phyloP scores from a whole-genome alignment of 1,284 basidiomycete genomes.

The Spongiforma sp. region DNA sequence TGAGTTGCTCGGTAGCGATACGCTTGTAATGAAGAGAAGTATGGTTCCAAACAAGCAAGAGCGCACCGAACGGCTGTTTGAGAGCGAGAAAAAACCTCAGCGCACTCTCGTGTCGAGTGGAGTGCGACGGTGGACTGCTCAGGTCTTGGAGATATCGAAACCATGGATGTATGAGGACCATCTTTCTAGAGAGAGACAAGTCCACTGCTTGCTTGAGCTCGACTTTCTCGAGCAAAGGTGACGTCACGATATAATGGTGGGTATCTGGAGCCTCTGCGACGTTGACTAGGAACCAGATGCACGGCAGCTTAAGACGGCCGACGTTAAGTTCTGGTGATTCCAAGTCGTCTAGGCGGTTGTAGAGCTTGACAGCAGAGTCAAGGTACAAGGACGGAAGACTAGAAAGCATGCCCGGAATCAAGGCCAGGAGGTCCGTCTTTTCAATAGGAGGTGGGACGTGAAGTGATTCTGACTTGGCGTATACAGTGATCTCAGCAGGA shows the following conservation, averaged over 20 bases:
- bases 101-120: slow-evolving; percentile 25
- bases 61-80: slow-evolving; percentile 26
- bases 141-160: slow-evolving; percentile 21
- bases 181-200: slow-evolving; percentile 12
- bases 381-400: too few species aligned
- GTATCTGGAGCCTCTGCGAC: slow-evolving; percentile 3
- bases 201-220: slow-evolving; percentile 21
- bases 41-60: slow-evolving; percentile 11
- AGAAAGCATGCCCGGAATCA: slow-evolving; percentile 5
- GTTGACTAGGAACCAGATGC: slow-evolving; percentile 20
- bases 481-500: slow-evolving; percentile 24
- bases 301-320: slow-evolving; percentile 21
- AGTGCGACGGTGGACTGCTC: slow-evolving; percentile 15
- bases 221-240: slow-evolving; percentile 11
- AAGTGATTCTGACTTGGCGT: slow-evolving; percentile 6
- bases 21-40: not conserved
- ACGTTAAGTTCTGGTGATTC: slow-evolving; percentile 22
- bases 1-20: not conserved
- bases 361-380: slow-evolving; percentile 19
- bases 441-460: slow-evolving; percentile 15
- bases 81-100: slow-evolving; percentile 22
- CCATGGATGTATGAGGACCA: slow-evolving; percentile 32
- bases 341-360: slow-evolving; percentile 20
- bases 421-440: slow-evolving; percentile 15
- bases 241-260: slow-evolving; percentile 19